Percentiles rank a stretch among this genome's conserved stretches.
phyloP scores from a whole-genome alignment of 2,329 filamentous ascomycete species.

The Aspergillus sp. region DNA sequence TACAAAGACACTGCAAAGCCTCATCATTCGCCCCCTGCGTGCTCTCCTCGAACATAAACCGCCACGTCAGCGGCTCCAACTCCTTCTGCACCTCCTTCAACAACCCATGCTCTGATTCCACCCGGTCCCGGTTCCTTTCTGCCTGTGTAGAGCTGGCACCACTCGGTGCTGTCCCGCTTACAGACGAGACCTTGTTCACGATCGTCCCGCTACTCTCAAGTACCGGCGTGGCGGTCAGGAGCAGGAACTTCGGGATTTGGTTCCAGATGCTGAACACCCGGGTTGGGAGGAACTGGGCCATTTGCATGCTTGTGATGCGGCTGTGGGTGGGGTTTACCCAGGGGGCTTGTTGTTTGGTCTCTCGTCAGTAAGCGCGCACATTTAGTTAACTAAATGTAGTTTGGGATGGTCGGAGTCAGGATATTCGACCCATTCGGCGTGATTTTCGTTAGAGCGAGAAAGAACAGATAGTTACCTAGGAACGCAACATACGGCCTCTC shows the following conservation, averaged over 20 bases:
- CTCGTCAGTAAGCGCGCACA: no score
- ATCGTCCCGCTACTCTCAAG: conserved; percentile 21
- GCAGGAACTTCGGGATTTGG: conserved; percentile 28
- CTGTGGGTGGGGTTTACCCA: conserved; percentile 45
- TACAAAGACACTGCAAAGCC: conserved; percentile 38
- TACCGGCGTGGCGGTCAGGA: conserved; percentile 20
- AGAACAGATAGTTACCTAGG: conserved; percentile 11
- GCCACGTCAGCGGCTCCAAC: conserved; percentile 12
- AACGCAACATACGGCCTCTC: conserved; percentile 6
- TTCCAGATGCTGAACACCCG: conserved; percentile 27
- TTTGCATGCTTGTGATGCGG: conserved; percentile 26
- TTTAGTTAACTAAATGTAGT: neutral
- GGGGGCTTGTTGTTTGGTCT: conserved; percentile 29
- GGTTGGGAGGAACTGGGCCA: conserved; percentile 24
- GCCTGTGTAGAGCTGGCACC: conserved; percentile 7
- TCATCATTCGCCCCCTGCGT: conserved; percentile 40
- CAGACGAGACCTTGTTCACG: conserved; percentile 9
- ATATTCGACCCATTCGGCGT: no score
- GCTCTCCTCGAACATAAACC: conserved; percentile 28
- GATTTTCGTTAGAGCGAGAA: neutral
- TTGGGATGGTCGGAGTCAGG: neutral
- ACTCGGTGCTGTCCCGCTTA: neutral
- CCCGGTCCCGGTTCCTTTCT: conserved; percentile 10
- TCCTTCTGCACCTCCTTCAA: conserved; percentile 15
- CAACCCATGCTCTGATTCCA: conserved; percentile 24